Evolutionary conservation across 2,329 filamentous ascomycete species (phyloP).

Genomic region (Arthrocladium fulminans): DNA sequence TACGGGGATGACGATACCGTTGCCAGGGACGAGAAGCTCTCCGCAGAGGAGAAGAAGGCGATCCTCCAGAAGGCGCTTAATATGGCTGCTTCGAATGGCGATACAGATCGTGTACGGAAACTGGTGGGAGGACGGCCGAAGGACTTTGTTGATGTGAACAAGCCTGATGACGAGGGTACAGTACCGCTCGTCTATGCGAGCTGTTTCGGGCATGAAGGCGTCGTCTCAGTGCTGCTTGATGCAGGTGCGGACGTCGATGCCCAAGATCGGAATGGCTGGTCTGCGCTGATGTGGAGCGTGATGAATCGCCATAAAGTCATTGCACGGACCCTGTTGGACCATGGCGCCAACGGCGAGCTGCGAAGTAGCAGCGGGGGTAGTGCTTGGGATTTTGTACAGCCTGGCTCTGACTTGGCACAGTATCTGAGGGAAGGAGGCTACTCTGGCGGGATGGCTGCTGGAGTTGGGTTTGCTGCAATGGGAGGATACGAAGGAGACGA

Average conservation of each 20-base stretch:
- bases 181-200: slow-evolving; percentile 96
- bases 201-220: slow-evolving; percentile 90
- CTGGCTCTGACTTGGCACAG: slow-evolving; percentile 91
- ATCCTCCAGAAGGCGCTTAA: slow-evolving; percentile 80
- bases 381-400: slow-evolving; percentile 89
- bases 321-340: slow-evolving; percentile 82
- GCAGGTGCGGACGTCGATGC: slow-evolving; percentile 83
- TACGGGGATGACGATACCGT: slow-evolving; percentile 75
- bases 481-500: slow-evolving; percentile 67
- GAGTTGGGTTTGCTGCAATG: slow-evolving; percentile 46
- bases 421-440: slow-evolving; percentile 95
- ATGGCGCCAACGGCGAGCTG: slow-evolving; percentile 88
- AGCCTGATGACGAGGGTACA: slow-evolving; percentile 85
- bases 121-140: slow-evolving; percentile 67
- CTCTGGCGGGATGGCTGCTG: slow-evolving; percentile 32
- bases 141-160: slow-evolving; percentile 72
- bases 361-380: slow-evolving; percentile 91
- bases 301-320: slow-evolving; percentile 96
- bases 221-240: slow-evolving; percentile 73
- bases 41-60: slow-evolving; percentile 67
- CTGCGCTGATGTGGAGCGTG: slow-evolving; percentile 98
- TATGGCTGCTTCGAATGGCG: slow-evolving; percentile 94
- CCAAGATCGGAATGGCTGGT: slow-evolving; percentile 96
- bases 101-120: slow-evolving; percentile 68
- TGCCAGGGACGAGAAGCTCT: slow-evolving; percentile 62